These are phyloP conservation scores for Ambrosia artemisiifolia DNA, from an alignment of 129 eudicot genomes.

Conservation along the genomic window DNA sequence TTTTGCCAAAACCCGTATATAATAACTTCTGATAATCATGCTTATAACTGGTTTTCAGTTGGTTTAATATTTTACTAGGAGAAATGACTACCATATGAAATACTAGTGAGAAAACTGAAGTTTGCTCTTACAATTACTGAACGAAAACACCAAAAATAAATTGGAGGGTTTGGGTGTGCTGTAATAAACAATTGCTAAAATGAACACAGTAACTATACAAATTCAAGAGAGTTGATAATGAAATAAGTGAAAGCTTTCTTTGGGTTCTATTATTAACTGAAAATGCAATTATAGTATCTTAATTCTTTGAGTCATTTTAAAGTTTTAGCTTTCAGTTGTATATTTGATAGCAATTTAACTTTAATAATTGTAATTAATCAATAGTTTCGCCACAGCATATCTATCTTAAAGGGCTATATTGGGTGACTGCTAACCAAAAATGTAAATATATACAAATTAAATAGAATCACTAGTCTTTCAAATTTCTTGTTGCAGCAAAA, in stretches of 20 bases:
- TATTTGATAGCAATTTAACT: background rate
- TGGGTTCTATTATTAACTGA: background rate
- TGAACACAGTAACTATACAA: background rate
- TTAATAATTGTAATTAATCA: background rate
- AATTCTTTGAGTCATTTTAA: background rate
- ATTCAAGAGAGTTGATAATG: background rate
- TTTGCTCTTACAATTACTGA: background rate
- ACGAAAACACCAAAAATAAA: background rate
- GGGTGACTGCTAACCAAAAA: background rate
- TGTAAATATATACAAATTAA: background rate
- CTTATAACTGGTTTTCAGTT: slow-evolving; percentile 44
- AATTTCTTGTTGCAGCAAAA: background rate
- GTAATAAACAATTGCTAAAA: background rate
- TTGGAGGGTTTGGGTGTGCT: background rate
- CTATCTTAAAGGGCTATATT: background rate
- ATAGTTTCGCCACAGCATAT: background rate
- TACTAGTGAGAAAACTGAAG: background rate
- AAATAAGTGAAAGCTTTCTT: background rate
- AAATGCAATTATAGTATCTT: background rate
- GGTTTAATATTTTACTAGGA: slow-evolving; percentile 43
- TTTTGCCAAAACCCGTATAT: background rate
- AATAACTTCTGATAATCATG: background rate
- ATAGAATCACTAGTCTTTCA: background rate
- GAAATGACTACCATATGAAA: background rate
- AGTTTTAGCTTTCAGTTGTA: slow-evolving; percentile 4